A percentile compares a stretch with the other conserved stretches of the same genome.
Evolutionary conservation across 139 green algal species (phyloP).

Genomic region (Ettlia oleoabundans): DNA sequence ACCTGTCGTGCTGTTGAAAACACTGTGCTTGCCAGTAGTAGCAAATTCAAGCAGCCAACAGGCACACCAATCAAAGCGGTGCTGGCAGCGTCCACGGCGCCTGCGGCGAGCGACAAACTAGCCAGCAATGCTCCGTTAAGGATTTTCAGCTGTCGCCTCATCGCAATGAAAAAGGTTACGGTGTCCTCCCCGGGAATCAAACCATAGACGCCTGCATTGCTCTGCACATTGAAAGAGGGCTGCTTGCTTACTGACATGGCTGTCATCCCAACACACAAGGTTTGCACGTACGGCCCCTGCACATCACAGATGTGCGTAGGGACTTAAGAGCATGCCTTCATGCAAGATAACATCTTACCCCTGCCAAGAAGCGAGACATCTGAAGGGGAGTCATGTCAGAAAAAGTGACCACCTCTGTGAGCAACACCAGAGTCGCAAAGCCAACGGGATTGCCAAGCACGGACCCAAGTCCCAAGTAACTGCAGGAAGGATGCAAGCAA

Average conservation of each 20-base stretch:
- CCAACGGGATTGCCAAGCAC: conserved; percentile 3
- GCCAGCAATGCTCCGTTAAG: conserved; percentile 36
- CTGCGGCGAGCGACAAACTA: conserved; percentile 28
- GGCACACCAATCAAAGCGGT: conserved; percentile 21
- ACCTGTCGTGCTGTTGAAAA: conserved; percentile 18
- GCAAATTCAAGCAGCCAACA: conserved; percentile 34
- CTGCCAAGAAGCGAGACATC: conserved; percentile 25
- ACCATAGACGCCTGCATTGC: conserved; percentile 24
- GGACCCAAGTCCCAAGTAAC: neutral
- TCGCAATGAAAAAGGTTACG: neutral
- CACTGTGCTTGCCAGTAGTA: conserved; percentile 41
- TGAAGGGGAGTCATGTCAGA: conserved; percentile 40
- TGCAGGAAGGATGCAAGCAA: neutral
- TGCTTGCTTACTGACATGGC: no score
- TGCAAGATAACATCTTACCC: neutral
- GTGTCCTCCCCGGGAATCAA: conserved; percentile 35
- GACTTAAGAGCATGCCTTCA: neutral
- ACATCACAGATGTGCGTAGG: no score
- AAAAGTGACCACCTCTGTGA: conserved; percentile 31
- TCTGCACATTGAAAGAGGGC: neutral
- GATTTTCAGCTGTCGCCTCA: conserved; percentile 30
- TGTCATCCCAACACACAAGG: neutral
- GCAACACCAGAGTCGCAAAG: conserved; percentile 42
- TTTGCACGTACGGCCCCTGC: no score
- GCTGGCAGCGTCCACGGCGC: conserved; percentile 21